A percentile compares a stretch with the other conserved stretches of the same genome.
Conservation (phyloP, 345 rosid genomes). For the Firmiana major region DNA sequence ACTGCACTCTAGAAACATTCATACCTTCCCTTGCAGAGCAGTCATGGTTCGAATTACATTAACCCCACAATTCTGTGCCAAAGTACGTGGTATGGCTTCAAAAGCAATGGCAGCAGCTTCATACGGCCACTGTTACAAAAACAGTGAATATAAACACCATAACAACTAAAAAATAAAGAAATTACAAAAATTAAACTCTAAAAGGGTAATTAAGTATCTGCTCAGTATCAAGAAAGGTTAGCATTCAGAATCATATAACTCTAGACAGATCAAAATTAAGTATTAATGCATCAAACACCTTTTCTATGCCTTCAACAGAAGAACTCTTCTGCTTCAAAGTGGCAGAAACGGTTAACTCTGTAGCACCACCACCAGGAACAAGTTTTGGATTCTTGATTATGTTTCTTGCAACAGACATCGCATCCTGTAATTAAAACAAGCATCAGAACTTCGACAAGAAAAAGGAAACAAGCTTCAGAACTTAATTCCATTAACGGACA, state of each 20-base stretch:
- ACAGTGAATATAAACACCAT: neutral
- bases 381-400: conserved; percentile 93
- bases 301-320: conserved; percentile 85
- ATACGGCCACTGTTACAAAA: conserved; percentile 78
- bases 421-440: conserved; percentile 57
- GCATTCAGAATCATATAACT: neutral
- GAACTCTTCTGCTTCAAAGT: conserved; percentile 90
- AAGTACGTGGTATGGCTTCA: conserved; percentile 89
- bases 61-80: conserved; percentile 81
- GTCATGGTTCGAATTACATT: conserved; percentile 84
- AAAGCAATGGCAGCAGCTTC: conserved; percentile 98
- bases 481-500: neutral
- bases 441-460: conserved; percentile 10
- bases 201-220: neutral
- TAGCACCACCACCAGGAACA: conserved; percentile 94
- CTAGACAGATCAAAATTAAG: neutral
- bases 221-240: neutral
- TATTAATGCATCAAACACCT: conserved; percentile 39
- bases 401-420: conserved; percentile 94
- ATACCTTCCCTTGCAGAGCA: conserved; percentile 86
- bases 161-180: neutral
- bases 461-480: neutral
- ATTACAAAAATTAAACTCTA: neutral
- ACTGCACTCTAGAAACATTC: neutral
- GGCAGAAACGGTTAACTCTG: conserved; percentile 90